Percentiles rank a stretch among this genome's conserved stretches.
Evolutionary conservation across 2,329 filamentous ascomycete genomes (phyloP).

Genomic region (Aspergillus calidoustus): DNA sequence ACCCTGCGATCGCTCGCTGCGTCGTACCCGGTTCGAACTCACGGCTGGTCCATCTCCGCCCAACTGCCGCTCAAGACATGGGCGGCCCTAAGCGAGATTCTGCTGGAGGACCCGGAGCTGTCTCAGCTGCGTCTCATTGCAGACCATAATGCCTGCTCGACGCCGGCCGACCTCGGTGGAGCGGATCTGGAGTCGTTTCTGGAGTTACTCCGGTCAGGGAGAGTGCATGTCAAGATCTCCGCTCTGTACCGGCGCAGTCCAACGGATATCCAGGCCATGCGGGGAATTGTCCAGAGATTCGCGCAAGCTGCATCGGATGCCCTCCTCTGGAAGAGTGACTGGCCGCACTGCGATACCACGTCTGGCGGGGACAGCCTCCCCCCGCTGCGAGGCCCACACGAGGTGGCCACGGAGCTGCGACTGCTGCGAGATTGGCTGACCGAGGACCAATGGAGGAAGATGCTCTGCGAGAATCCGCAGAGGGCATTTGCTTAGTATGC

Average conservation of each 20-base stretch:
- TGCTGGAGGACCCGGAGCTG: too few relatives aligned
- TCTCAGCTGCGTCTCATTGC: too few relatives aligned
- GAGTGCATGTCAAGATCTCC: background rate
- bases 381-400: background rate
- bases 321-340: background rate
- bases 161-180: too few relatives aligned
- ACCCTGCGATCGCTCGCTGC: too few relatives aligned
- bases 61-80: too few relatives aligned
- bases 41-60: too few relatives aligned
- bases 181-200: background rate
- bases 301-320: background rate
- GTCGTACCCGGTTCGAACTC: too few relatives aligned
- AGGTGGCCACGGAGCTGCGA: background rate
- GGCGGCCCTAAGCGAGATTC: too few relatives aligned
- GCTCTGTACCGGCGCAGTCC: background rate
- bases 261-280: background rate
- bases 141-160: too few relatives aligned
- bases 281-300: background rate
- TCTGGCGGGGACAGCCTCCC: background rate
- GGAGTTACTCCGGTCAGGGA: background rate
- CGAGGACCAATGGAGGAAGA: background rate
- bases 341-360: background rate
- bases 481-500: background rate
- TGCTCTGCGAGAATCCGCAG: background rate
- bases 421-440: background rate